Conservation (phyloP, 768 basidiomycete genomes). For the Suillus alpinus region DNA sequence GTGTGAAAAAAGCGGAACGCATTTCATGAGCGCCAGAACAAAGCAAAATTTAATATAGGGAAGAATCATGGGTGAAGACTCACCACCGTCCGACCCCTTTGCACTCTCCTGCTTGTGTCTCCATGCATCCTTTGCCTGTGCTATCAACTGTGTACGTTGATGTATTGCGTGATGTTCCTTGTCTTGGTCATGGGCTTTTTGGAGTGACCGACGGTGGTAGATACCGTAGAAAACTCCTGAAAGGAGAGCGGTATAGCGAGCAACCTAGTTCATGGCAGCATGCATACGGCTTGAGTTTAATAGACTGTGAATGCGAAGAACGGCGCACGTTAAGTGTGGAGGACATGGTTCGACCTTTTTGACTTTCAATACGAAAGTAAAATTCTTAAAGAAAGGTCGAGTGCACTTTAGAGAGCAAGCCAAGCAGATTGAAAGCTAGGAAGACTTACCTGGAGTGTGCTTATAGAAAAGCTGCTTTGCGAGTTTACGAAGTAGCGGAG, state of each 20-base stretch:
- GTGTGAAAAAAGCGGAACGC: not conserved
- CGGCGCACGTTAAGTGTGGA: slow-evolving; percentile 73
- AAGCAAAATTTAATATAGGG: not conserved
- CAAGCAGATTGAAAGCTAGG: not conserved
- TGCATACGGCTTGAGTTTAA: not conserved
- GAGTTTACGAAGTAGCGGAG: slow-evolving; percentile 19
- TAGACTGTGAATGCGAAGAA: slow-evolving; percentile 4
- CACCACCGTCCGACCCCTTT: slow-evolving; percentile 51
- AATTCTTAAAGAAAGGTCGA: not conserved
- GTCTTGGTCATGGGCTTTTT: slow-evolving; percentile 73
- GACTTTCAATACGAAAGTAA: slow-evolving; percentile 7
- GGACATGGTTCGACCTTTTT: slow-evolving; percentile 48
- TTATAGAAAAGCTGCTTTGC: slow-evolving; percentile 8
- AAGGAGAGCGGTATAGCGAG: slow-evolving; percentile 88
- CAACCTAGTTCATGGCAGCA: slow-evolving; percentile 56
- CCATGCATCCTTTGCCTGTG: slow-evolving; percentile 88
- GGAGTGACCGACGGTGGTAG: slow-evolving; percentile 87
- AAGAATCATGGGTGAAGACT: slow-evolving; percentile 28
- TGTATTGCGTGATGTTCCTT: slow-evolving; percentile 74
- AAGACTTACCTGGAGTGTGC: slow-evolving; percentile 9
- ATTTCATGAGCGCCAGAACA: not conserved
- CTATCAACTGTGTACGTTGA: slow-evolving; percentile 72
- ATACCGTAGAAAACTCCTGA: slow-evolving; percentile 90
- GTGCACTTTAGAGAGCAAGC: not conserved
- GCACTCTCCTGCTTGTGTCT: slow-evolving; percentile 66